These are phyloP conservation scores for Cryptococcus depauperatus DNA, from an alignment of 1,284 basidiomycete species.

Conservation along the genomic window DNA sequence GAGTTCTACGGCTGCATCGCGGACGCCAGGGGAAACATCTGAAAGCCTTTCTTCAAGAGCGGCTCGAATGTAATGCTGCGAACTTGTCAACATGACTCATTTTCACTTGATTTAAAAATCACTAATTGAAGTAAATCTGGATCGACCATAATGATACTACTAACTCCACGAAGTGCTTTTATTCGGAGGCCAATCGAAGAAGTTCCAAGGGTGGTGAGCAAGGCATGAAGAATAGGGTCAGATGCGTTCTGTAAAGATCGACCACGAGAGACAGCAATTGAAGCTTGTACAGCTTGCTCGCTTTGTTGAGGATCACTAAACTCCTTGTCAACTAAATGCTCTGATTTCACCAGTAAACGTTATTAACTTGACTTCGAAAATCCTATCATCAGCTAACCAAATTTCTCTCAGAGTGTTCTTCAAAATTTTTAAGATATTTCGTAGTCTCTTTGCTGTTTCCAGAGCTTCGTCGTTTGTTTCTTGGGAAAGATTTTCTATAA, in stretches of 20 bases:
- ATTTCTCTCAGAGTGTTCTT: slow-evolving; percentile 18
- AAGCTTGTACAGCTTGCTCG: slow-evolving; percentile 28
- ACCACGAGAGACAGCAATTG: slow-evolving; percentile 66
- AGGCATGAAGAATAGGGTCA: slow-evolving; percentile 66
- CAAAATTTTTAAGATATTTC: slow-evolving; percentile 18
- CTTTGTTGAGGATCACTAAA: slow-evolving; percentile 26
- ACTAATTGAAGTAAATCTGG: slow-evolving; percentile 70
- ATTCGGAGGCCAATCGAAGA: slow-evolving; percentile 78
- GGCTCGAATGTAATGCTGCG: slow-evolving; percentile 61
- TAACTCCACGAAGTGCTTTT: slow-evolving; percentile 77
- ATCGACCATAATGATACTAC: slow-evolving; percentile 76
- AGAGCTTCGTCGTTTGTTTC: slow-evolving; percentile 28
- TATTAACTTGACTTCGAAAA: slow-evolving; percentile 33
- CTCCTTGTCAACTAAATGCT: slow-evolving; percentile 5
- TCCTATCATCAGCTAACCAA: slow-evolving; percentile 27
- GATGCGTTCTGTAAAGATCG: slow-evolving; percentile 68
- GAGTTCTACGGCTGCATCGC: slow-evolving; percentile 90
- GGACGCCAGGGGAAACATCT: slow-evolving; percentile 84
- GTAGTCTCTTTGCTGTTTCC: slow-evolving; percentile 19
- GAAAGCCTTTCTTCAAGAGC: slow-evolving; percentile 81
- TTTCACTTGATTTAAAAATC: slow-evolving; percentile 27
- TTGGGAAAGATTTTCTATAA: slow-evolving; percentile 24
- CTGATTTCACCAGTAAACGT: neutral
- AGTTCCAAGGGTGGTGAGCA: slow-evolving; percentile 67
- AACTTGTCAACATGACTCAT: neutral